Evolutionary conservation across 441 rosid genomes (phyloP), one percentile per base, ranked within the genome.

Genomic region (Erodium texanum): DNA sequence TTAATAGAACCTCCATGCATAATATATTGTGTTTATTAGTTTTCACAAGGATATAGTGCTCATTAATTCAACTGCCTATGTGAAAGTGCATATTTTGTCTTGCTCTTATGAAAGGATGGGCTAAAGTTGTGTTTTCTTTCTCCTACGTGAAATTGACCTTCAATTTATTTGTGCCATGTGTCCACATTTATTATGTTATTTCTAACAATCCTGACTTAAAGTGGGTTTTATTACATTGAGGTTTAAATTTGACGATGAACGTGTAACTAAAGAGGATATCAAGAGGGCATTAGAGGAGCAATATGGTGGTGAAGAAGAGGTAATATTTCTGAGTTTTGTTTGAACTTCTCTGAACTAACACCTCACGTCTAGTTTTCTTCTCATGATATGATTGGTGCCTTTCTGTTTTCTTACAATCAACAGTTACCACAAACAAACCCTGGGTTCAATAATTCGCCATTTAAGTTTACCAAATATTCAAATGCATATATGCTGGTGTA

Each of bases 251-350:
- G 99, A 93, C 66, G 99, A 93, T 82, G 97, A 93, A 75, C 85
- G 99, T 45, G 99, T 93, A 72, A 93, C 99, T 11, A 93, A 91
- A 78, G 98, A 93, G 84, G 97, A 89, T 74, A 73, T 79, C 73
- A 89, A 88, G 78, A 89, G 91, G 78, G 97, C 97, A 68, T 81
- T 93, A 73, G 98, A 93, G 74, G 98, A 91, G 76, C 99, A 93
- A 77, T 93, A 93, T 82, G 98, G 98, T 69, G 98, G 98, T 50
- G 98, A 90, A 80, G 98, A 91, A 80, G 98, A 93, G 95, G 99
- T 93, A 79, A 38, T 11, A 34, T 67, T 61, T 75, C 75, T 45
- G 27, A 54, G 36, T 38, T 65, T 63, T 32, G 23, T 59, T n/a
- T 45, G 45, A 72, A 20, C 52, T 70, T 36, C 41, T 34, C 41